Evolutionary conservation across 805 yeast species (phyloP).

Genomic region (Metschnikowia kunwiensis): DNA sequence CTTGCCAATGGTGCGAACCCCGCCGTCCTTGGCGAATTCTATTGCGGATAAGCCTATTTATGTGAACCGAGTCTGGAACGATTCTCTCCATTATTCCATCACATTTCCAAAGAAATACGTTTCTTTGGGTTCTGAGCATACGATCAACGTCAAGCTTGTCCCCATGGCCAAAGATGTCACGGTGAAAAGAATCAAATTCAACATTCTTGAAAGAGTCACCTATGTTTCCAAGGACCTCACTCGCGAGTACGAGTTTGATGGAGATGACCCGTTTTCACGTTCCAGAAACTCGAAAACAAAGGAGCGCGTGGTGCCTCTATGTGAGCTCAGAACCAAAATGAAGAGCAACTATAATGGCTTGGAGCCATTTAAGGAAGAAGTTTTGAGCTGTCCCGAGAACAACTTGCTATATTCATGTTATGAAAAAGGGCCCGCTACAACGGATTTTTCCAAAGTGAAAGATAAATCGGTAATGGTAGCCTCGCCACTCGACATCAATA

Average conservation of each 20-base stretch:
- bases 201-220: slow-evolving; percentile 63
- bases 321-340: slow-evolving; percentile 59
- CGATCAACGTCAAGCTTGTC: slow-evolving; percentile 62
- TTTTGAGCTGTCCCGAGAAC: slow-evolving; percentile 55
- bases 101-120: slow-evolving; percentile 70
- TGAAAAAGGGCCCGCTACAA: slow-evolving; percentile 23
- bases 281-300: slow-evolving; percentile 9
- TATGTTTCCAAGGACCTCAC: slow-evolving; percentile 56
- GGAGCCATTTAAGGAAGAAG: slow-evolving; percentile 57
- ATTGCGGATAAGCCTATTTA: slow-evolving; percentile 70
- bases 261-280: slow-evolving; percentile 20
- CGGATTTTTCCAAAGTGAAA: neutral
- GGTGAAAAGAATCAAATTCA: slow-evolving; percentile 61
- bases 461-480: slow-evolving; percentile 31
- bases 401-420: slow-evolving; percentile 60
- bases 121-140: slow-evolving; percentile 54
- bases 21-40: slow-evolving; percentile 55
- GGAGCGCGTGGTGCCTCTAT: slow-evolving; percentile 56
- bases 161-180: slow-evolving; percentile 63
- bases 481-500: slow-evolving; percentile 42
- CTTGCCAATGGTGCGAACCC: slow-evolving; percentile 51
- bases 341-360: slow-evolving; percentile 33
- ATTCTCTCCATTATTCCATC: slow-evolving; percentile 65
- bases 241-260: slow-evolving; percentile 52
- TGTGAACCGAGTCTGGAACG: slow-evolving; percentile 73